phyloP scores from a whole-genome alignment of 176 grass and related monocot species.

The Musa acuminata region DNA sequence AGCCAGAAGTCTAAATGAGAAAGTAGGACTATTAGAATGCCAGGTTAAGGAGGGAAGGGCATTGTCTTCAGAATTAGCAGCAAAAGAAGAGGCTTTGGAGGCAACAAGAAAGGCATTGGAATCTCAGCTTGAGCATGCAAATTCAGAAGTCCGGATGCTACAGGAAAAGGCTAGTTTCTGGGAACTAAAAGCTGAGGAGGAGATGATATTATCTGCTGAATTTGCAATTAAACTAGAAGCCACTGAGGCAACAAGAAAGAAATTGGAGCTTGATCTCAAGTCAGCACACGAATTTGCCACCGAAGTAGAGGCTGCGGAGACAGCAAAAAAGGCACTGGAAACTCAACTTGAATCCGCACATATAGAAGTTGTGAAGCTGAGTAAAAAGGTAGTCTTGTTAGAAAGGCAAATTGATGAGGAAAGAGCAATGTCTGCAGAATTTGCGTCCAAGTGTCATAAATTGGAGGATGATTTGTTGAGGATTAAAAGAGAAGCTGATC shows the following conservation, averaged over 20 bases:
- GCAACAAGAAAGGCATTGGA: constrained; percentile 40
- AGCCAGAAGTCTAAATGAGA: constrained; percentile 33
- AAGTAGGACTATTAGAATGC: constrained; percentile 38
- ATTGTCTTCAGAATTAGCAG: constrained; percentile 38
- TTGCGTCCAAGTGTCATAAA: constrained; percentile 58
- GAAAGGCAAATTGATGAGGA: constrained; percentile 71
- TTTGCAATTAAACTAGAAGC: constrained; percentile 50
- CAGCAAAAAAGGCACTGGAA: constrained; percentile 37
- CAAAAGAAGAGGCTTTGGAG: constrained; percentile 27
- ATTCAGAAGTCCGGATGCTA: constrained; percentile 31
- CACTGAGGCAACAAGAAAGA: constrained; percentile 36
- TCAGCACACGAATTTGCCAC: constrained; percentile 17
- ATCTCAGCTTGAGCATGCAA: constrained; percentile 25
- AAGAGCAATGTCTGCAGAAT: constrained; percentile 66
- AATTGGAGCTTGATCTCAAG: constrained; percentile 52
- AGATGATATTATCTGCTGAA: constrained; percentile 50
- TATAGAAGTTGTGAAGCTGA: constrained; percentile 42
- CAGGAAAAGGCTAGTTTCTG: constrained; percentile 40
- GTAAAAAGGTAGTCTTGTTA: constrained; percentile 43
- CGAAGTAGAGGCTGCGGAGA: constrained; percentile 37
- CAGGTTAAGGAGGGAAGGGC: constrained; percentile 36
- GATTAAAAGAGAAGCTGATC: constrained; percentile 46
- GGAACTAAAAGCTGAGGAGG: constrained; percentile 52
- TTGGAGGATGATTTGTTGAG: constrained; percentile 63
- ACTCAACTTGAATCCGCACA: constrained; percentile 51